Conservation (phyloP, 2,329 filamentous ascomycete genomes). For the Sclerotinia borealis region DNA sequence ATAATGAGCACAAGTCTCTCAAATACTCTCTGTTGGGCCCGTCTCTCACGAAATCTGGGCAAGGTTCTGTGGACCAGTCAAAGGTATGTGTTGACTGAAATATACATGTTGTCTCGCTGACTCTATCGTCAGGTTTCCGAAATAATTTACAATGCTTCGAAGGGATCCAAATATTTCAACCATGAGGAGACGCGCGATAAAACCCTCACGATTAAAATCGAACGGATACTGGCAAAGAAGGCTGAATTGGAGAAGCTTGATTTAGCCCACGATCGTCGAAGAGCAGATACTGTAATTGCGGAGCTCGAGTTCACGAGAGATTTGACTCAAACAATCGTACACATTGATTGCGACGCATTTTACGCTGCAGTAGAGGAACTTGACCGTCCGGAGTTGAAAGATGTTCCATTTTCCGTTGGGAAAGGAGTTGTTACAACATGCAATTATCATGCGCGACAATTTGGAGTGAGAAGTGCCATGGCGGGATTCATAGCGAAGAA, state of each 20-base stretch:
- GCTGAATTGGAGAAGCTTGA: constrained; percentile 69
- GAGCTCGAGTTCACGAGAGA: constrained; percentile 76
- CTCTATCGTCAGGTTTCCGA: constrained; percentile 64
- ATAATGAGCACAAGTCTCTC: constrained; percentile 52
- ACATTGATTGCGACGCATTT: constrained; percentile 96
- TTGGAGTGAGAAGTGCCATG: constrained; percentile 91
- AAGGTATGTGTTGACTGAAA: constrained; percentile 47
- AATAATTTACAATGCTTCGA: constrained; percentile 94
- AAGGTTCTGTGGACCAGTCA: constrained; percentile 86
- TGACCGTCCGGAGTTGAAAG: constrained; percentile 74
- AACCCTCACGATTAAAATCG: constrained; percentile 78
- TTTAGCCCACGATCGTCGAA: constrained; percentile 63
- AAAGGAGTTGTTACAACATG: constrained; percentile 58
- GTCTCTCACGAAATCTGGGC: constrained; percentile 87
- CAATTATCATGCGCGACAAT: constrained; percentile 87
- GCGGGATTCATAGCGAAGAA: constrained; percentile 93
- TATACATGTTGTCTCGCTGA: constrained; percentile 9
- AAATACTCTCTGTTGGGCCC: constrained; percentile 89
- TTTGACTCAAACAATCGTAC: constrained; percentile 77
- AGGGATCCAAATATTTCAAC: constrained; percentile 93
- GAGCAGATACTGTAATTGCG: constrained; percentile 73
- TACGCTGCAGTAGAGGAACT: constrained; percentile 90
- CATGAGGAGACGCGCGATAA: constrained; percentile 82
- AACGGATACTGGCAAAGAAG: constrained; percentile 70
- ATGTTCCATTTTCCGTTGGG: constrained; percentile 88